Evolutionary conservation across 495 filamentous ascomycete genomes (phyloP).

Genomic region (Aspergillus leporis): DNA sequence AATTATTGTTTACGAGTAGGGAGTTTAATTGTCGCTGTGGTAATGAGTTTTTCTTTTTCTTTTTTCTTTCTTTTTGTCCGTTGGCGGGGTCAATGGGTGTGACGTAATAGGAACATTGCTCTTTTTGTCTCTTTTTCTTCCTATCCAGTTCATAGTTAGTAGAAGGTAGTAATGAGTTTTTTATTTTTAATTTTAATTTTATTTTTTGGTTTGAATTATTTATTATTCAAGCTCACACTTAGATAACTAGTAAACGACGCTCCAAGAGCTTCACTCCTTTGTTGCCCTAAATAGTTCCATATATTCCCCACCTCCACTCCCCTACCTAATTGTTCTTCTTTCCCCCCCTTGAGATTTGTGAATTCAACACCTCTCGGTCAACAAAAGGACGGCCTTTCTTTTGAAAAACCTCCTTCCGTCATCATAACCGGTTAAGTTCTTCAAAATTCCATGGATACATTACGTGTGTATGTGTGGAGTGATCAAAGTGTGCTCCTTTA

Average conservation of each 20-base stretch:
- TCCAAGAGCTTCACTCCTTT: background rate
- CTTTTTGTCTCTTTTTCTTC: conserved; percentile 5
- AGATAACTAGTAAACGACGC: too few relatives aligned
- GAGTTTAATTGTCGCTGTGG: background rate
- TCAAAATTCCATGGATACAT: background rate
- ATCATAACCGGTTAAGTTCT: background rate
- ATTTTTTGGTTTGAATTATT: too few relatives aligned
- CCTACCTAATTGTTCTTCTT: background rate
- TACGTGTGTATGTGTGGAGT: background rate
- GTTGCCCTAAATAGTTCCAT: background rate
- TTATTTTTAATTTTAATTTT: background rate
- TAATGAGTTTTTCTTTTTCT: background rate
- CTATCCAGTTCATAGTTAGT: too few relatives aligned
- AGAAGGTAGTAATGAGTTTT: too few relatives aligned
- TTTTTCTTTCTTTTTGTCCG: conserved; percentile 3
- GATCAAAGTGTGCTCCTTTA: background rate
- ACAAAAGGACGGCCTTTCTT: background rate
- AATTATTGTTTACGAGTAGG: too few relatives aligned
- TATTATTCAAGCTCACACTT: too few relatives aligned
- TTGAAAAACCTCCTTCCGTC: background rate
- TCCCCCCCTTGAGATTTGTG: background rate
- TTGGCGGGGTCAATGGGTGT: conserved; percentile 25
- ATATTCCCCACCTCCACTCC: background rate
- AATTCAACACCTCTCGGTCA: too few relatives aligned
- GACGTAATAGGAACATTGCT: conserved; percentile 18